A percentile compares a stretch with the other conserved stretches of the same genome.
phyloP scores from a whole-genome alignment of 345 rosid species.

The Euphorbia peplus region DNA sequence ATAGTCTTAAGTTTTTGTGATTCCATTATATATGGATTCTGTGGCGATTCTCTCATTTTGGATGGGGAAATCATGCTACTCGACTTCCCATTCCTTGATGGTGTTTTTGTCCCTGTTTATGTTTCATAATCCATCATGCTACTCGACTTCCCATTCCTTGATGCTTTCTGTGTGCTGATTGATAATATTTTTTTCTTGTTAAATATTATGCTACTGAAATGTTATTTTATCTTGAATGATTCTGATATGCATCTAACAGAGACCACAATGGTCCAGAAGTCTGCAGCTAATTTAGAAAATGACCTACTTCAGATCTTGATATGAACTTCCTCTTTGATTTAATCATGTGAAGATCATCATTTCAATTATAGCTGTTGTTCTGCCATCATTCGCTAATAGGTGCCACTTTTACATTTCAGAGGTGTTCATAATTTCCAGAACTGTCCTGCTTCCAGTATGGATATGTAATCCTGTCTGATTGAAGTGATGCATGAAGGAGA shows the following conservation, averaged over 20 bases:
- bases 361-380: neutral
- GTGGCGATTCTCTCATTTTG: neutral
- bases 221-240: neutral
- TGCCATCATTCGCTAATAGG: neutral
- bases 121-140: neutral
- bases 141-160: neutral
- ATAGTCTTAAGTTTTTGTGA: neutral
- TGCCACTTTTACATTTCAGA: neutral
- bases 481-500: neutral
- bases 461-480: neutral
- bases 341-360: neutral
- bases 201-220: neutral
- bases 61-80: neutral
- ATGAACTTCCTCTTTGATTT: neutral
- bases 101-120: neutral
- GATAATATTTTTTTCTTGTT: neutral
- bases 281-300: neutral
- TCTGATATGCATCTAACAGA: neutral
- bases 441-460: neutral
- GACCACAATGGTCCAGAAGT: neutral
- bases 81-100: neutral
- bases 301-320: neutral
- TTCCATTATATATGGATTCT: neutral
- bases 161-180: neutral
- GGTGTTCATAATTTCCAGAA: neutral